A percentile compares a stretch with the other conserved stretches of the same genome.
phyloP scores from a whole-genome alignment of 1,284 basidiomycete genomes.

The Wallemia mellicola region DNA sequence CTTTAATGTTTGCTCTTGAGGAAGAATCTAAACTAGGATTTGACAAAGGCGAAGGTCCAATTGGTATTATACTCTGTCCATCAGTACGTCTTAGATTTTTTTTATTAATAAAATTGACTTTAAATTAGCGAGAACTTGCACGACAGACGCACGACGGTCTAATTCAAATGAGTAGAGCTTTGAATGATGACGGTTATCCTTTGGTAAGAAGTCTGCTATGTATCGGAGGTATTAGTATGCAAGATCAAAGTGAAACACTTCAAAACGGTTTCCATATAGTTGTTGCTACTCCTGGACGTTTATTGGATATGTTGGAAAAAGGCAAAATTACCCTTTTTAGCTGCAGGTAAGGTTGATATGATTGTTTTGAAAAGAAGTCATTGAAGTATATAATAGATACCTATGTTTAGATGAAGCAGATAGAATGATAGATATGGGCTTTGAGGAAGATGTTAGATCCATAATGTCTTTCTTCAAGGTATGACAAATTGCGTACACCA shows the following conservation, averaged over 20 bases:
- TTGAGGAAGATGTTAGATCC: constrained; percentile 91
- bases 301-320: constrained; percentile 89
- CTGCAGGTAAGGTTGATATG: constrained; percentile 27
- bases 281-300: constrained; percentile 65
- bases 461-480: constrained; percentile 98
- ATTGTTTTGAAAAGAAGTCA: neutral
- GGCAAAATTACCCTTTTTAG: constrained; percentile 64
- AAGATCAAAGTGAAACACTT: constrained; percentile 68
- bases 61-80: constrained; percentile 80
- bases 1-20: constrained; percentile 73
- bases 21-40: constrained; percentile 75
- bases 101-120: neutral
- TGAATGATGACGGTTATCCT: constrained; percentile 60
- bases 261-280: constrained; percentile 79
- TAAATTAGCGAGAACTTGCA: constrained; percentile 39
- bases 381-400: constrained; percentile 21
- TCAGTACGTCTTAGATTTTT: constrained; percentile 20
- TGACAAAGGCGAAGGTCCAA: constrained; percentile 71
- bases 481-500: no score
- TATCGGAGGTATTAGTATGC: constrained; percentile 94
- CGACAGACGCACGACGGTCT: constrained; percentile 90
- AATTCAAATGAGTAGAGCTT: constrained; percentile 46
- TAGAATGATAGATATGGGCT: constrained; percentile 95
- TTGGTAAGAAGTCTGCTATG: constrained; percentile 62
- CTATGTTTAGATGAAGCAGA: constrained; percentile 98